Evolutionary conservation across 2,329 filamentous ascomycete species (phyloP).

Genomic region (Penicillium sp.): DNA sequence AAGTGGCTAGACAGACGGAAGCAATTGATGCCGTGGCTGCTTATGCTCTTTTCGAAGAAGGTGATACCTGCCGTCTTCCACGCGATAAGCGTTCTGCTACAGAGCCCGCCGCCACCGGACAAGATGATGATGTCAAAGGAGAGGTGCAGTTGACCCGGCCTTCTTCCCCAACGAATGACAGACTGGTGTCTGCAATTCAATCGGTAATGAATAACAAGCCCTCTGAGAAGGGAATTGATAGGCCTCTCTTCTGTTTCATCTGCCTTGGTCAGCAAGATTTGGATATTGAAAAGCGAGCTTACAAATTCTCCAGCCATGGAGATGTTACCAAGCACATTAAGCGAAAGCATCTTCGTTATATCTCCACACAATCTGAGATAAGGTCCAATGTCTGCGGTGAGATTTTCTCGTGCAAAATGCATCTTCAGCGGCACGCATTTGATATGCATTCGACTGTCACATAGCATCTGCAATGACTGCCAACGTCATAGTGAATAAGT

Average conservation of each 20-base stretch:
- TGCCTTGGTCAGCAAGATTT: slow-evolving; percentile 3
- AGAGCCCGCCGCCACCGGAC: too few relatives aligned
- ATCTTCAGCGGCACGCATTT: slow-evolving; percentile 2
- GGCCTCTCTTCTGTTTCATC: slow-evolving; percentile 6
- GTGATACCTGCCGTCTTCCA: background rate
- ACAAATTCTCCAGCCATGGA: slow-evolving; percentile 1
- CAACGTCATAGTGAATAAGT: too few relatives aligned
- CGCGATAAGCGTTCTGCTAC: background rate
- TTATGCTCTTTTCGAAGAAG: background rate
- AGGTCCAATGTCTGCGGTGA: slow-evolving; percentile 3
- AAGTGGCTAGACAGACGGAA: slow-evolving; percentile 18
- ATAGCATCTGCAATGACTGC: background rate
- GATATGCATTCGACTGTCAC: background rate
- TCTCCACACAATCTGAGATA: background rate
- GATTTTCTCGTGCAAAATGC: background rate
- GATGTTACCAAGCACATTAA: slow-evolving; percentile 8
- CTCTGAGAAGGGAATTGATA: too few relatives aligned
- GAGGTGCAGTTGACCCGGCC: too few relatives aligned
- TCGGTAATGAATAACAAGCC: slow-evolving; percentile 4
- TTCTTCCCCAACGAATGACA: too few relatives aligned
- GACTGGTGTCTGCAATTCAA: too few relatives aligned
- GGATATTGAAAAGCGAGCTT: slow-evolving; percentile 2
- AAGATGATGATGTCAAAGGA: too few relatives aligned
- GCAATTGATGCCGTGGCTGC: slow-evolving; percentile 18
- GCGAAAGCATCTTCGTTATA: slow-evolving; percentile 6